Base-by-base conservation (phyloP, 139 green algal genomes). In the Chlorella sp. region DNA sequence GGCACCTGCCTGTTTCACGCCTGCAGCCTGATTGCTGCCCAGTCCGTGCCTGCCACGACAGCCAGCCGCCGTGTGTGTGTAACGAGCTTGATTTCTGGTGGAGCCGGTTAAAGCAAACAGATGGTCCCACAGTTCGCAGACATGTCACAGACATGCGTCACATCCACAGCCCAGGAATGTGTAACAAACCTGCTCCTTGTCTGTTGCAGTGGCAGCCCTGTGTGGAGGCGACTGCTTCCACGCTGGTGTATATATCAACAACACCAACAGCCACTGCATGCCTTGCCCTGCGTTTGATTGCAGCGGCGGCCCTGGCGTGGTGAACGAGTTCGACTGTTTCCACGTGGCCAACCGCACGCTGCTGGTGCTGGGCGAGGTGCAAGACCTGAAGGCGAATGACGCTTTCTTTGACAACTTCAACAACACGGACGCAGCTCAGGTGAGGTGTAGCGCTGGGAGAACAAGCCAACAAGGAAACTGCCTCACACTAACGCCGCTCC, bases 261-360 rank as follows among this genome's bases (percentile, higher is more conserved):
- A 55, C 10, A 26, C 10, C 10, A 55, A 17, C 10, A 17, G 17
- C 42, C 42, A 26, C 10, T 55, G 42, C 42, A 17, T 17, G 10
- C 42, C 10, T 26, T 17, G 10, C 42, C 17, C 42, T 55, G 42
- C 42, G 42, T 17, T 55, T 17, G 4, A 64, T 29, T 64, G 55
- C 55, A 64, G 55, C 14, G 4, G 14, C 24, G 55, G 55, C 4
- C 55, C 55, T 30, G 22, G 55, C 24, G 22, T 64, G 55, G 22
- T 64, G 55, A 31, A 10, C 27, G 24, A 27, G 31, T 69, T 69
- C 63, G 31, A 31, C 32, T 69, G 63, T 32, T 69, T 69, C 63
- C 50, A 51, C 63, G 49, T 49, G 31, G 49, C 63, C 31, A 69
- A 49, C 63, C 31, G 32, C 63, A 69, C 63, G 1, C 32, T 50